These are phyloP conservation scores for Aspergillus ibericus DNA, from an alignment of 2,329 filamentous ascomycete species.

Conservation along the genomic window DNA sequence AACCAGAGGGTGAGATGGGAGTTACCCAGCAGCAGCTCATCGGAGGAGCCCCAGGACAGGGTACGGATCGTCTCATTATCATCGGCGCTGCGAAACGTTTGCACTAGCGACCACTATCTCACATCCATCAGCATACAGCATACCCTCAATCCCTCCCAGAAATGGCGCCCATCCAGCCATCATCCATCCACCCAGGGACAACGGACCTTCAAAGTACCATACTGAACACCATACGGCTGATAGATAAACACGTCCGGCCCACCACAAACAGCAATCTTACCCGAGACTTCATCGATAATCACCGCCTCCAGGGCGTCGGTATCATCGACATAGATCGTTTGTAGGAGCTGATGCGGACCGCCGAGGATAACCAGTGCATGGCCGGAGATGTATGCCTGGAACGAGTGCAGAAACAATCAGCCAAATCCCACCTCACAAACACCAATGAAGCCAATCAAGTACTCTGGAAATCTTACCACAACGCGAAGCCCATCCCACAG, in stretches of 20 bases:
- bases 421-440: slow-evolving; percentile 1
- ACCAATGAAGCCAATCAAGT: background rate
- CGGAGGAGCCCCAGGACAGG: slow-evolving; percentile 82
- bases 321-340: slow-evolving; percentile 87
- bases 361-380: slow-evolving; percentile 81
- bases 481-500: slow-evolving; percentile 71
- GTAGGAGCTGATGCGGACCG: slow-evolving; percentile 71
- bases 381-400: slow-evolving; percentile 83
- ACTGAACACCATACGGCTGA: slow-evolving; percentile 67
- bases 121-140: slow-evolving; percentile 23
- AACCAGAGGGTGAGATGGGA: slow-evolving; percentile 69
- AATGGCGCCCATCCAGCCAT: background rate
- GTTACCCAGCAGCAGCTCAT: slow-evolving; percentile 81
- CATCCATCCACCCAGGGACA: slow-evolving; percentile 12
- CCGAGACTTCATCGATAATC: slow-evolving; percentile 75
- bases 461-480: slow-evolving; percentile 58
- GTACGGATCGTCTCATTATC: slow-evolving; percentile 50
- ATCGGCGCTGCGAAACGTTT: slow-evolving; percentile 49
- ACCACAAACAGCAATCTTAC: slow-evolving; percentile 79
- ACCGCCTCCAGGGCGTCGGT: slow-evolving; percentile 69
- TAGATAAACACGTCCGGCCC: slow-evolving; percentile 71
- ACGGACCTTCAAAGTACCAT: slow-evolving; percentile 71
- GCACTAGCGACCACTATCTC: slow-evolving; percentile 59
- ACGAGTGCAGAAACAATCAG: slow-evolving; percentile 15
- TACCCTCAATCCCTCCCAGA: slow-evolving; percentile 7